These are phyloP conservation scores for Casaregolazyma suthepensis DNA, from an alignment of 1,139 yeast species.

Conservation along the genomic window DNA sequence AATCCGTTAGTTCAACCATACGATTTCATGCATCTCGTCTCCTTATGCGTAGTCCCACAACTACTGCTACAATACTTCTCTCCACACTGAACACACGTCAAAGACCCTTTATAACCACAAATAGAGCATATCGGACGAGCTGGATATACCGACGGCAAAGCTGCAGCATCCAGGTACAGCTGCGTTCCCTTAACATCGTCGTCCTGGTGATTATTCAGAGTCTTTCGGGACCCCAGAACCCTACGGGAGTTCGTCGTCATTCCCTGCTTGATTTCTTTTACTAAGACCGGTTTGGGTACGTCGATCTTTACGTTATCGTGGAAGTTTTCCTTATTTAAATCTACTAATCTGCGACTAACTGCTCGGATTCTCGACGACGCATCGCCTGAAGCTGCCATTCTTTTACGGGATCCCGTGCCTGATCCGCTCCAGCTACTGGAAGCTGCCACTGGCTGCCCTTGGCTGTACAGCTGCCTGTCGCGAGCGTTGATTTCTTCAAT, in stretches of 20 bases:
- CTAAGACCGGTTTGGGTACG: constrained; percentile 31
- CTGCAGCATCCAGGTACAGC: constrained; percentile 27
- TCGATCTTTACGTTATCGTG: constrained; percentile 36
- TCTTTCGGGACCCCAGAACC: constrained; percentile 36
- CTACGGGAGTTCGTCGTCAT: constrained; percentile 31
- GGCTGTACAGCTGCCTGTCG: not conserved
- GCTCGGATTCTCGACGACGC: constrained; percentile 28
- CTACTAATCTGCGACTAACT: constrained; percentile 31
- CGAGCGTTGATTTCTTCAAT: not conserved
- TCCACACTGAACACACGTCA: constrained; percentile 36
- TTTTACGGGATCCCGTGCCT: constrained; percentile 1
- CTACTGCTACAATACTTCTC: constrained; percentile 33
- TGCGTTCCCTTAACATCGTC: constrained; percentile 35
- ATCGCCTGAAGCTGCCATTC: constrained; percentile 15
- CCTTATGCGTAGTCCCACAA: constrained; percentile 37
- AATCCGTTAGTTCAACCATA: constrained; percentile 23
- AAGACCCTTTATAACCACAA: constrained; percentile 38
- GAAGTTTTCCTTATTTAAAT: constrained; percentile 38
- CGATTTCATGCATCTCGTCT: constrained; percentile 36
- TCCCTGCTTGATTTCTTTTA: constrained; percentile 20
- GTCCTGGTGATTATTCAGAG: constrained; percentile 37
- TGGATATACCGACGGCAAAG: constrained; percentile 33
- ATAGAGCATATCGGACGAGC: constrained; percentile 34
- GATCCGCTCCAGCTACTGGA: not conserved
- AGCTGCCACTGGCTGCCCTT: not conserved